Base-by-base conservation (phyloP, 2,329 filamentous ascomycete genomes). In the Seiridium unicorne region DNA sequence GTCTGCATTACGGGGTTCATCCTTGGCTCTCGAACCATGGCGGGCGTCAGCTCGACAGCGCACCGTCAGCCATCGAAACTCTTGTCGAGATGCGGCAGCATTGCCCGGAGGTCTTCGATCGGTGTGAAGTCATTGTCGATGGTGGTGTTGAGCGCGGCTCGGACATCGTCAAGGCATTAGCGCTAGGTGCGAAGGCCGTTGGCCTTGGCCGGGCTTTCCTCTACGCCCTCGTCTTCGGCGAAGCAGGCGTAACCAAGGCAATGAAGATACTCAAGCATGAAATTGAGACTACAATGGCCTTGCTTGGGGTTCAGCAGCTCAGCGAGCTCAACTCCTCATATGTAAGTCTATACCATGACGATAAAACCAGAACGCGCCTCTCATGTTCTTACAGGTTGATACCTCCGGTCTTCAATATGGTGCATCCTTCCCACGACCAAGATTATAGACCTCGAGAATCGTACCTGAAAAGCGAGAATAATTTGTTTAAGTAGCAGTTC, bases 11-110 rank as follows among this genome's bases (percentile, higher is more conserved):
- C 93, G 3, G 86, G 87, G 40, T 35, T 63, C 11, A 81, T 87
- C 69, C 84, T 86, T 3, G 86, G 57, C 79, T 97, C 11, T 95
- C 91, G 13, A 97, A 97, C 73, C 93, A 97, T 72, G 93, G 93
- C 54, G 93, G 93, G 0, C 83, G 93, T 49, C 91, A 91, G 35
- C 79, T 91, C 54, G 93, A 97, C 44, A 79, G 68, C 69, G 79
- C 59, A 55, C 72, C 64, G 65, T 68, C 73, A 0, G 66, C 73
- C 6, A 67, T 75, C 10, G 62, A 75, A n/a, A 66, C 69, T 0
- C 62, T 75, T 48, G 63, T 75, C 3, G 74, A 76, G 60, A 69
- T 76, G 36, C 68, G 69, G 46, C 67, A 64, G 7, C 61, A 67
- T 51, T 70, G 70, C 9, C 73, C 75, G 3, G 67, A 75, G 40